Percentiles rank a stretch among this genome's conserved stretches.
These are phyloP conservation scores for Talaromyces atroroseus DNA, from an alignment of 2,329 filamentous ascomycete species.

Conservation along the genomic window DNA sequence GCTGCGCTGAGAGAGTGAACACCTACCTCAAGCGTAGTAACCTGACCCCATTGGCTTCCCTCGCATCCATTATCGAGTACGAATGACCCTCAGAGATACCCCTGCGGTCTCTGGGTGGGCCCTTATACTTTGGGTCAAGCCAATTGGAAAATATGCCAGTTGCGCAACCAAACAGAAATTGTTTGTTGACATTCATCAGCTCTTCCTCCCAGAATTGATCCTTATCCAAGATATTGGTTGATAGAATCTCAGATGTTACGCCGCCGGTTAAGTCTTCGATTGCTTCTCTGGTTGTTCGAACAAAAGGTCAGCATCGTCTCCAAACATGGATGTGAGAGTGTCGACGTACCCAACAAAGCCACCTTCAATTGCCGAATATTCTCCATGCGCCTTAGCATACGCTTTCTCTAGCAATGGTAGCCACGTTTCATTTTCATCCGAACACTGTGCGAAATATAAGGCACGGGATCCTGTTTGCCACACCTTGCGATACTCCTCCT, in stretches of 20 bases:
- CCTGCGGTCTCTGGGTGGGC: constrained; percentile 34
- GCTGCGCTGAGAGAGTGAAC: background rate
- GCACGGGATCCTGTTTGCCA: constrained; percentile 72
- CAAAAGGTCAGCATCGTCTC: background rate
- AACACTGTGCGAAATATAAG: constrained; percentile 71
- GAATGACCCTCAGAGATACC: constrained; percentile 48
- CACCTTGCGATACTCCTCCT: constrained; percentile 63
- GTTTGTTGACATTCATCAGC: constrained; percentile 71
- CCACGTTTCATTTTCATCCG: constrained; percentile 76
- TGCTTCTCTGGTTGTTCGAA: constrained; percentile 42
- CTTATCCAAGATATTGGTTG: constrained; percentile 53
- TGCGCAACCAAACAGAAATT: constrained; percentile 55
- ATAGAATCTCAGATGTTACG: constrained; percentile 43
- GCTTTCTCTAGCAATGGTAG: constrained; percentile 75
- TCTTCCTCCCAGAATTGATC: constrained; percentile 81
- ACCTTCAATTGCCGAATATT: constrained; percentile 69
- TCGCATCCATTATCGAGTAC: constrained; percentile 55
- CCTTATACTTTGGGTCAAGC: constrained; percentile 31
- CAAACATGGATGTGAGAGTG: background rate
- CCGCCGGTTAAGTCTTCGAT: constrained; percentile 56
- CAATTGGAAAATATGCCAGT: constrained; percentile 44
- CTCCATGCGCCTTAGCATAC: constrained; percentile 77
- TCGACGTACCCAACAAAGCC: constrained; percentile 59
- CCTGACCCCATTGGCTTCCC: constrained; percentile 57
- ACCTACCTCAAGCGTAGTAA: constrained; percentile 56